Percentiles rank a stretch among this genome's conserved stretches.
phyloP scores from a whole-genome alignment of 192 early-diverging fungal genomes.

The Obelidium mucronatum region DNA sequence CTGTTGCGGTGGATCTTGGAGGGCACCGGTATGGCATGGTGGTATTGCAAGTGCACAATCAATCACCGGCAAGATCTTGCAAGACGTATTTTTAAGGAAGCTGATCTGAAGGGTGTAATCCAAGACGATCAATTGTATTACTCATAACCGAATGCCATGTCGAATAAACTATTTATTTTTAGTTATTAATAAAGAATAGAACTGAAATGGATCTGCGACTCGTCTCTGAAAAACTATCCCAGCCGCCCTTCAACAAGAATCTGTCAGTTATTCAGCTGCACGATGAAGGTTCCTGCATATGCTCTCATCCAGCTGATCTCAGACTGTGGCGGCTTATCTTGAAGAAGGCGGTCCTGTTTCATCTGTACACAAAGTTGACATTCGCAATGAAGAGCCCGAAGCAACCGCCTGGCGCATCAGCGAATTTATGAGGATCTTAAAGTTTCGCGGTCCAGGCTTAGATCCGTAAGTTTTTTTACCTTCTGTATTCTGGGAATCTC shows the following conservation, averaged over 20 bases:
- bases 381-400: constrained; percentile 56
- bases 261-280: constrained; percentile 62
- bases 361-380: constrained; percentile 44
- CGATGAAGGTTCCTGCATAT: constrained; percentile 56
- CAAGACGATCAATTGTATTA: too few species aligned
- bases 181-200: background rate
- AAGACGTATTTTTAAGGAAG: too few species aligned
- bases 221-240: constrained; percentile 40
- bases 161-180: background rate
- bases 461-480: constrained; percentile 41
- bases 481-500: constrained; percentile 1
- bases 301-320: constrained; percentile 53
- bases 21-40: too few species aligned
- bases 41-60: too few species aligned
- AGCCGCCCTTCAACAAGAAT: constrained; percentile 54
- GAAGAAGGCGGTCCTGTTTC: constrained; percentile 47
- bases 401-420: constrained; percentile 52
- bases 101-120: too few species aligned
- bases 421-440: constrained; percentile 59
- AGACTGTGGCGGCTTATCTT: constrained; percentile 55
- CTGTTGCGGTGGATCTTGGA: too few species aligned
- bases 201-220: constrained; percentile 43
- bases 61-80: too few species aligned
- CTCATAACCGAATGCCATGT: too few species aligned
- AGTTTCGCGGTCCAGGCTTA: constrained; percentile 47